Percentiles rank a stretch among this genome's conserved stretches.
Conservation (phyloP, 176 grass and related monocot species). For the Oryza officinalis region DNA sequence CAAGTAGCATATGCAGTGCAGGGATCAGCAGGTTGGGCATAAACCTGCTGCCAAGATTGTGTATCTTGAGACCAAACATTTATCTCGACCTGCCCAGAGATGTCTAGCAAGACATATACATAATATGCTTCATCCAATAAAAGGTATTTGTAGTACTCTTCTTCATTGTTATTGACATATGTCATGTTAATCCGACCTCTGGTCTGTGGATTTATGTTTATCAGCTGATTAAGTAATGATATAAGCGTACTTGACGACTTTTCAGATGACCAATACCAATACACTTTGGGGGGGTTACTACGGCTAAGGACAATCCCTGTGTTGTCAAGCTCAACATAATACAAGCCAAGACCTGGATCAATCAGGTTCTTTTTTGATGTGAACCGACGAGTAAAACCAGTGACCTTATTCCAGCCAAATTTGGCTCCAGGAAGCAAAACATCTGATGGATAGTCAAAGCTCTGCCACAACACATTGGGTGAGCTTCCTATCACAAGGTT, state of each 20-base stretch:
- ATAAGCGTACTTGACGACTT: not conserved
- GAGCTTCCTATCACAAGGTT: not conserved
- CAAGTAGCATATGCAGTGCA: not conserved
- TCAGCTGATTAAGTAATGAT: not conserved
- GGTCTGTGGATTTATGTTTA: not conserved
- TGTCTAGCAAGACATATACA: not conserved
- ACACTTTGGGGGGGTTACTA: not conserved
- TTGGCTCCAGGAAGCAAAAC: not conserved
- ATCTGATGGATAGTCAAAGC: not conserved
- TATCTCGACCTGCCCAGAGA: not conserved
- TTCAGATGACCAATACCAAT: not conserved
- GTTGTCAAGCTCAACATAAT: not conserved
- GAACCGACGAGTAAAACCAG: not conserved
- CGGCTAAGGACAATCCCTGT: not conserved
- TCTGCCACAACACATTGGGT: not conserved
- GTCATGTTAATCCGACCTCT: not conserved
- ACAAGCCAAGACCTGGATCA: not conserved
- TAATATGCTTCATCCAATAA: not conserved
- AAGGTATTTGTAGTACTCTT: not conserved
- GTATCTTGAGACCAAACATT: not conserved
- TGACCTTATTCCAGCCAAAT: not conserved
- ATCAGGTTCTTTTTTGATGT: not conserved
- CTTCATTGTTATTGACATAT: not conserved
- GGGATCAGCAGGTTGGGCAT: not conserved
- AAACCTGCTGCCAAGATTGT: not conserved